Evolutionary conservation across 108 stramenopile species (phyloP), one percentile per base, ranked within the genome.

Genomic region (Cyclostephanos invisitatus): DNA sequence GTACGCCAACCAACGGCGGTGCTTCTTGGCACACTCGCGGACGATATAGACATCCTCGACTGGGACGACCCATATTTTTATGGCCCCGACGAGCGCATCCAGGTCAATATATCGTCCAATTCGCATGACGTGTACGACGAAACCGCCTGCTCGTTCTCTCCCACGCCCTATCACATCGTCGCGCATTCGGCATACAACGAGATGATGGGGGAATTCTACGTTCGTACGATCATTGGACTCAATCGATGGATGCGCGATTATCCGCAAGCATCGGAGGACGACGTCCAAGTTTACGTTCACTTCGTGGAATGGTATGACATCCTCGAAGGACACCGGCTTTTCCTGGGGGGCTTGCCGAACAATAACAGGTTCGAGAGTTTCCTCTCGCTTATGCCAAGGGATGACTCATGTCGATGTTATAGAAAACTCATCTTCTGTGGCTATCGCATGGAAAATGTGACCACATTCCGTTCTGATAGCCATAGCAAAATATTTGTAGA

Each of bases 181-280:
- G 40, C 69, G 28, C 82, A 83, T 24, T 75, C 78, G 15, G 67
- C 68, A 35, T 80, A 48, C 51, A 83, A 83, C 70, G 62, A 83
- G 22, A 83, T 83, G 82, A 69, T 83, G 46, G 82, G 82, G 7
- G 82, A 83, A 48, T 83, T 83, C 66, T 83, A 83, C 46, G 56
- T 55, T 4, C 32, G 82, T n/a, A 59, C 68, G n/a, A 42, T 83
- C 20, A 12, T 74, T 0, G 73, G 56, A 4, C 28, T 83, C 18
- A 62, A 81, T 55, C 65, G 60, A 67, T 66, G 55, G 58, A 57
- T 74, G 65, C 22, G 21, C 17, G 60, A 74, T n/a, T 60, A 55
- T 62, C 73, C 80, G 1, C 64, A 49, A 27, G 25, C 42, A 38
- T 62, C 61, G 12, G 32, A 66, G 27, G n/a, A 49, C 2, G 53